These are phyloP conservation scores for Ophiobolus disseminans DNA, from an alignment of 2,329 filamentous ascomycete genomes.

Conservation along the genomic window DNA sequence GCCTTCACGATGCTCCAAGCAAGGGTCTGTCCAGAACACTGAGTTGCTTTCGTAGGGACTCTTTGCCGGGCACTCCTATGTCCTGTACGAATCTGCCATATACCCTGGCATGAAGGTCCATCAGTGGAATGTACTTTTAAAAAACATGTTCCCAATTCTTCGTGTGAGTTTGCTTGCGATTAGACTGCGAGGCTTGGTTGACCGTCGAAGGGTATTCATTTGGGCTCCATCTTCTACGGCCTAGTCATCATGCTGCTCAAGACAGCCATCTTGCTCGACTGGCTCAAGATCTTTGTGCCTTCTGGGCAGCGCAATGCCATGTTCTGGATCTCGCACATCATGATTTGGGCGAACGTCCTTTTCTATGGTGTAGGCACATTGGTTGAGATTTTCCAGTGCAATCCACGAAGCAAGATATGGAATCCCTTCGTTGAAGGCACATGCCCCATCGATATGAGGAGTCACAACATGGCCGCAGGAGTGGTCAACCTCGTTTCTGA, in stretches of 20 bases:
- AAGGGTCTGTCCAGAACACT: too few relatives aligned
- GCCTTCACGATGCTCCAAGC: too few relatives aligned
- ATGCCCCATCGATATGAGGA: not conserved
- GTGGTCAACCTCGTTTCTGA: not conserved
- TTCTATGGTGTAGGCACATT: conserved; percentile 7
- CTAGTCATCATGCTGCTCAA: conserved; percentile 10
- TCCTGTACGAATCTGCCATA: too few relatives aligned
- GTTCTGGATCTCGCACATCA: conserved; percentile 10
- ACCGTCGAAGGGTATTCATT: not conserved
- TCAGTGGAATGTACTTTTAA: not conserved
- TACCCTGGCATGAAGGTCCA: not conserved
- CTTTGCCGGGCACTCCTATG: too few relatives aligned
- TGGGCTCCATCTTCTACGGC: conserved; percentile 1
- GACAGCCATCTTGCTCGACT: conserved; percentile 8
- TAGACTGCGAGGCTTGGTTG: not conserved
- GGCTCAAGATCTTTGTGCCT: conserved; percentile 12
- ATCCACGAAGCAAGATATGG: not conserved
- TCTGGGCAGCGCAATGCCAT: not conserved
- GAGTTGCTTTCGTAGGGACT: too few relatives aligned
- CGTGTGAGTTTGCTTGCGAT: not conserved
- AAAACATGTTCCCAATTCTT: not conserved
- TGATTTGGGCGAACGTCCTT: conserved; percentile 11
- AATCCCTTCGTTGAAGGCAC: not conserved
- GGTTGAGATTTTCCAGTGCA: not conserved
- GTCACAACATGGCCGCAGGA: not conserved